Base-by-base conservation (phyloP, 2,329 filamentous ascomycete genomes). In the Dactylellina cionopaga region DNA sequence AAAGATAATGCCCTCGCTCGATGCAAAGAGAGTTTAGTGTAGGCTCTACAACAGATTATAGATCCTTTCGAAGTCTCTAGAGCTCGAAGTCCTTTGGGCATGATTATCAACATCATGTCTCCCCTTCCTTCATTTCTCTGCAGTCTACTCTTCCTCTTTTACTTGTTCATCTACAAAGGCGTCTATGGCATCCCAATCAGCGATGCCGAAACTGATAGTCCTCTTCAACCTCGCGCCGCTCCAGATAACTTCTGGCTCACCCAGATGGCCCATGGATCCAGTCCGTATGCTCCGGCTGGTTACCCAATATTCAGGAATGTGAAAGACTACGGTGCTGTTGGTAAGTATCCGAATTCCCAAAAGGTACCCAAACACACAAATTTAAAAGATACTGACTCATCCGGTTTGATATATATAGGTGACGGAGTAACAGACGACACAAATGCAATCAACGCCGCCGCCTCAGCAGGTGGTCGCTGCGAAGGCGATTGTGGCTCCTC, bases 231-330 rank as follows among this genome's bases (percentile, higher is more conserved):
- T n/a, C n/a, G n/a, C n/a, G 49, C 49, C 10, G 58, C 58, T 13
- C 44, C 58, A 63, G 58, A 63, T 63, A 63, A 63, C 33, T 63
- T 63, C 33, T 63, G 58, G 58, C 35, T 63, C 22, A 63, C 58
- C 4, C 35, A 39, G n/a, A 63, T 63, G 58, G 52, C 58, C 31
- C 58, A 63, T 13, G 58, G 58, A 13, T 41, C 44, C 6, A 63
- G 43, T 27, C 58, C 58, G 1, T 63, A 63, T n/a, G 58, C 58
- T 33, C 31, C 58, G 5, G 27, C 58, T 13, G 49, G 43, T 2
- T 84, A 83, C 75, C 79, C 81, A 5, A 76, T 82, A 1, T 83
- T 80, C 73, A 77, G 82, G 47, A 82, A 82, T 63, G 81, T 83
- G 6, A 80, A 80, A 64, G 79, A 81, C 43, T 82, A 79, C 69